A percentile compares a stretch with the other conserved stretches of the same genome.
phyloP scores from a whole-genome alignment of 768 basidiomycete genomes.

The Suillus americanus region DNA sequence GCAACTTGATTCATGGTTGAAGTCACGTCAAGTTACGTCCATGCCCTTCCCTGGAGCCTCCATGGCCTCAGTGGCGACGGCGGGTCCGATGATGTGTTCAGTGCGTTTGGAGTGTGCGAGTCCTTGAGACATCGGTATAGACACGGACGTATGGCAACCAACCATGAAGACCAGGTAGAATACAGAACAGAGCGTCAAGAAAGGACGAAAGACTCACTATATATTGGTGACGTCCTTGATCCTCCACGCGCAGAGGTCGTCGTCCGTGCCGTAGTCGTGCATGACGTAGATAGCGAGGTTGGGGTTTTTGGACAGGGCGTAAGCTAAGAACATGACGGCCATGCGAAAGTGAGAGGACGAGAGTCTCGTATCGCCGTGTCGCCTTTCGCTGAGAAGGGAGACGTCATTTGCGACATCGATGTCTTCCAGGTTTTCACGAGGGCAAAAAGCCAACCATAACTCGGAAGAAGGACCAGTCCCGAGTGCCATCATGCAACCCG shows the following conservation, averaged over 20 bases:
- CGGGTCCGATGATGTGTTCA: too few relatives aligned
- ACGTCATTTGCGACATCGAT: neutral
- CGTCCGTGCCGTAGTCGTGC: neutral
- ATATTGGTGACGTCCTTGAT: neutral
- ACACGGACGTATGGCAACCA: too few relatives aligned
- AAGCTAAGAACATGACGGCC: neutral
- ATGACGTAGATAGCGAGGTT: neutral
- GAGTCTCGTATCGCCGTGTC: neutral
- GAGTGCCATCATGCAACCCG: neutral
- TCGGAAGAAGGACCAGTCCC: neutral
- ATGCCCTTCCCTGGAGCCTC: too few relatives aligned
- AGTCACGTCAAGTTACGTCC: too few relatives aligned
- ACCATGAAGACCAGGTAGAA: too few relatives aligned
- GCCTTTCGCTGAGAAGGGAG: neutral
- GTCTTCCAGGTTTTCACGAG: neutral
- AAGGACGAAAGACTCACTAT: too few relatives aligned
- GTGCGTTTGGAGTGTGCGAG: too few relatives aligned
- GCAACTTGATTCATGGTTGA: too few relatives aligned
- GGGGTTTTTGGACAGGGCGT: neutral
- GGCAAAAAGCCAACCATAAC: neutral
- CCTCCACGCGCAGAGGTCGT: neutral
- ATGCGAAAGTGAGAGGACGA: neutral
- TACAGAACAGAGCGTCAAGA: too few relatives aligned
- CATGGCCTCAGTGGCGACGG: too few relatives aligned
- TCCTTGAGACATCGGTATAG: too few relatives aligned